Base-by-base conservation (phyloP, 371 early-diverging fungal genomes). In the Dinochytrium kinnereticum region DNA sequence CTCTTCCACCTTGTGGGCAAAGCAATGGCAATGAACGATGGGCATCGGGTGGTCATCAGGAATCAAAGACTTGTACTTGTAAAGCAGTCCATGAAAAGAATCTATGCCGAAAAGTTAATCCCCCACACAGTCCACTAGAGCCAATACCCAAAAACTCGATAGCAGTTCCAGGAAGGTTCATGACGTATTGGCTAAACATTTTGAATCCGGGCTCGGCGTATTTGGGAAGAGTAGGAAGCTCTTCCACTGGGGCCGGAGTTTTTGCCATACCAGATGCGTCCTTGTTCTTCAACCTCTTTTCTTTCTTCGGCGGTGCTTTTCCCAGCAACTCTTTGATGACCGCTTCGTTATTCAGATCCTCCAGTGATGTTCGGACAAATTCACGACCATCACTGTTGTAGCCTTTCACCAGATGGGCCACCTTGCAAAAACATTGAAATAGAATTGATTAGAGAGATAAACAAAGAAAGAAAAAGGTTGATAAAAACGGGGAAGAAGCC, bases 91-190 rank as follows among this genome's bases (percentile, higher is more conserved):
- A 10, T 66, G 69, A 74, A 87, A 87, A 21, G 83, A 83, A 71
- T 86, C 87, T 83, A 39, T 44, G 21, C 53, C 10, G 17, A 31
- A 0, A 69, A 37, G 38, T 70, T 53, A 71, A 51, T 3, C 71
- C 2, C 92, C 92, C n/a, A 26, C 36, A 73, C 69, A 57, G 40
- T 1, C 40, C 38, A 21, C 49, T 28, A 68, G 61, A 70, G 37
- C 82, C n/a, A n/a, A n/a, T n/a, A 90, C 91, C 94, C 51, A 99
- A 80, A 79, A 99, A 99, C 68, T 96, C 98, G 51, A 98, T 89
- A 0, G 98, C 96, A 0, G 94, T 94, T 1, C 95, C 98, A 0
- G 99, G 98, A 31, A 99, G 85, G 80, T 99, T 98, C 98, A 99
- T 97, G 0, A 98, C 92, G 74, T 95, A 96, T 78, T 99, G 99